Evolutionary conservation across 371 early-diverging fungal species (phyloP).

Genomic region (Mycotypha africana): DNA sequence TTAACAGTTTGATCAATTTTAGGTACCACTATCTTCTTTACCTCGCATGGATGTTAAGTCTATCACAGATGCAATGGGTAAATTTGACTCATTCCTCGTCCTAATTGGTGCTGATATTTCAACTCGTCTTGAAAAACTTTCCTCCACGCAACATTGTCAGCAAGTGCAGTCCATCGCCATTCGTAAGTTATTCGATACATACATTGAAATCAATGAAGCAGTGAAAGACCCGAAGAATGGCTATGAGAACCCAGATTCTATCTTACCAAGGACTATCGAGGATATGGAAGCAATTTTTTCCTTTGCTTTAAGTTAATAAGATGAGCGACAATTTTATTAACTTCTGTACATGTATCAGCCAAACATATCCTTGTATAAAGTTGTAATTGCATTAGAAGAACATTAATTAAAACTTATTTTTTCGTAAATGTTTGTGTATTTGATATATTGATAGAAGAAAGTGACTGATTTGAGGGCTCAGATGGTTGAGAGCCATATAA

Average conservation of each 20-base stretch:
- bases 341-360: no score
- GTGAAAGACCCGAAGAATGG: constrained; percentile 61
- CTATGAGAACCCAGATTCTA: constrained; percentile 60
- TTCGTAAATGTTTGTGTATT: no score
- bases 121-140: constrained; percentile 40
- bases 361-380: no score
- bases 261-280: constrained; percentile 64
- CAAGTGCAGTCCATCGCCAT: constrained; percentile 40
- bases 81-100: constrained; percentile 64
- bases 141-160: constrained; percentile 34
- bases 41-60: constrained; percentile 53
- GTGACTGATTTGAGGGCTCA: no score
- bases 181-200: constrained; percentile 56
- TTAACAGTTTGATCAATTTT: no score
- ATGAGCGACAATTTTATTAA: no score
- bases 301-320: constrained; percentile 33
- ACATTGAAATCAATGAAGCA: constrained; percentile 50
- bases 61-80: constrained; percentile 49
- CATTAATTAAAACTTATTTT: no score
- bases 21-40: constrained; percentile 58
- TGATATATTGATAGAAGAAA: no score
- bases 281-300: constrained; percentile 72
- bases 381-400: no score
- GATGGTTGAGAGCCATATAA: no score
- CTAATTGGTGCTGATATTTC: constrained; percentile 44